Evolutionary conservation across 805 yeast genomes (phyloP).

Genomic region (Kazachstania kunashirensis): DNA sequence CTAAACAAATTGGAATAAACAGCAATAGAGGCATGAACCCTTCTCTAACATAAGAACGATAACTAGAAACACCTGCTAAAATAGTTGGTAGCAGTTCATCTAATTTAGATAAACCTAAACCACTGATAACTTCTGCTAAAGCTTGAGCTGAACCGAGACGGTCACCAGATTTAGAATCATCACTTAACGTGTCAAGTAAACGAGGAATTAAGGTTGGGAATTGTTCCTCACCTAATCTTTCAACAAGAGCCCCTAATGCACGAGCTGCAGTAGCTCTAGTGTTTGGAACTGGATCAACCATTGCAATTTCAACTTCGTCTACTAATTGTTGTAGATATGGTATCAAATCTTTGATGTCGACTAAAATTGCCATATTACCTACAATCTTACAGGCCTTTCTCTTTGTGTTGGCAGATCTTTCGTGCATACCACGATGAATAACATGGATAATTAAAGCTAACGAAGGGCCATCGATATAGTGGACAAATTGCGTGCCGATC

Average conservation of each 20-base stretch:
- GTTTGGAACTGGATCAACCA: constrained; percentile 97
- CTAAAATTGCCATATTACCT: constrained; percentile 95
- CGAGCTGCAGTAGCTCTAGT: constrained; percentile 97
- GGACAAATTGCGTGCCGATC: constrained; percentile 87
- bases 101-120: constrained; percentile 77
- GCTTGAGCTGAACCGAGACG: constrained; percentile 97
- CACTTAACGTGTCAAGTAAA: constrained; percentile 63
- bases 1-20: constrained; percentile 90
- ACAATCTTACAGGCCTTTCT: constrained; percentile 95
- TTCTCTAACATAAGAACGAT: constrained; percentile 69
- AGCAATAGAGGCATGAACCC: constrained; percentile 86
- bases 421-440: constrained; percentile 89
- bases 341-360: constrained; percentile 73
- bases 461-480: constrained; percentile 96
- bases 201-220: constrained; percentile 89
- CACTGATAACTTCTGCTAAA: constrained; percentile 84
- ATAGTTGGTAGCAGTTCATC: constrained; percentile 83
- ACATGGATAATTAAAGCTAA: constrained; percentile 91
- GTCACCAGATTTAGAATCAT: constrained; percentile 75
- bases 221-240: constrained; percentile 88
- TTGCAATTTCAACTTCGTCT: constrained; percentile 77
- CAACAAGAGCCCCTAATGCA: constrained; percentile 92
- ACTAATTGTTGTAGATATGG: constrained; percentile 77
- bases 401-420: constrained; percentile 87
- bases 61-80: constrained; percentile 55